These are phyloP conservation scores for Lanmaoa pseudosensibilis DNA, from an alignment of 768 basidiomycete species.

Conservation along the genomic window DNA sequence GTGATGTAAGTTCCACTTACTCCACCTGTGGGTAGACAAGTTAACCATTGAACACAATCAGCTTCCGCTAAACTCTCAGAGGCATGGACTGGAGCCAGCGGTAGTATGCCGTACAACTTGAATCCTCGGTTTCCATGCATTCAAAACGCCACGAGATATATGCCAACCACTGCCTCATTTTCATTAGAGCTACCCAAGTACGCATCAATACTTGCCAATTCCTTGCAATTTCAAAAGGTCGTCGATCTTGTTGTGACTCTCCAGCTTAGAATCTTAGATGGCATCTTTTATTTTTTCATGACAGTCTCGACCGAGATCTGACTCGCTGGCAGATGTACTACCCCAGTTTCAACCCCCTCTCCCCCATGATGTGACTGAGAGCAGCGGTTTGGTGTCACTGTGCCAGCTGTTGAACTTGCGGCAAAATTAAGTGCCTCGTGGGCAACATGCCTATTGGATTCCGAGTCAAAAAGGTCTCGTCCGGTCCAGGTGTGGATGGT, in stretches of 20 bases:
- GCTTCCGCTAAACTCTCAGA: slow-evolving; percentile 7
- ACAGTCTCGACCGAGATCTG: neutral
- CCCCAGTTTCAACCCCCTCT: neutral
- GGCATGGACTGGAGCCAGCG: neutral
- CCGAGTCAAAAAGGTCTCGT: neutral
- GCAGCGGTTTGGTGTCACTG: too few species aligned
- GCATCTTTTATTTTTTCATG: neutral
- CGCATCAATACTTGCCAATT: neutral
- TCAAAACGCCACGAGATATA: neutral
- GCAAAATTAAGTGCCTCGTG: slow-evolving; percentile 9
- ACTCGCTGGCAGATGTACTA: neutral
- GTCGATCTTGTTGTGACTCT: slow-evolving; percentile 10
- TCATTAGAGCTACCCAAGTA: neutral
- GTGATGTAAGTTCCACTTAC: neutral
- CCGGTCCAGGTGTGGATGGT: neutral
- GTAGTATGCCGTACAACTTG: slow-evolving; percentile 1
- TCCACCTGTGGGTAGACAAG: slow-evolving; percentile 4
- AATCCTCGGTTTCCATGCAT: neutral
- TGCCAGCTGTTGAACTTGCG: neutral
- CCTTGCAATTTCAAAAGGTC: neutral
- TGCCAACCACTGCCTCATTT: neutral
- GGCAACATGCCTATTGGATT: slow-evolving; percentile 12
- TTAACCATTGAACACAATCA: slow-evolving; percentile 13
- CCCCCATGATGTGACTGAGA: neutral
- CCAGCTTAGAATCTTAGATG: neutral